These are phyloP conservation scores for Exophiala sp. DNA, from an alignment of 2,329 filamentous ascomycete genomes.

Conservation along the genomic window DNA sequence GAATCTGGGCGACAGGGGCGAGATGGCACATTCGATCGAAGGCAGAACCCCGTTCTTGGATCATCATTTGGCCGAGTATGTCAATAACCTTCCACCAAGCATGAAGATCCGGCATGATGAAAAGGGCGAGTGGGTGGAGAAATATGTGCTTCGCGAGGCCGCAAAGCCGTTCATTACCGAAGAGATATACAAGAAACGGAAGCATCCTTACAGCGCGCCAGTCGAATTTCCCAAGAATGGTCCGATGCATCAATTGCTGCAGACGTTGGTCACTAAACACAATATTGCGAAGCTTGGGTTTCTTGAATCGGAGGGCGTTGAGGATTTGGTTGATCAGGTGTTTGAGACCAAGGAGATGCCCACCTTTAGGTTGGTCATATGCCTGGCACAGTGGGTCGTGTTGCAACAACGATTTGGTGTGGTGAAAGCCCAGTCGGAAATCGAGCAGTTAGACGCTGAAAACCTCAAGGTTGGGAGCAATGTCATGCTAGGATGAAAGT, in stretches of 20 bases:
- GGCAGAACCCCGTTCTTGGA: conserved; percentile 34
- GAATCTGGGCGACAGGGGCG: conserved; percentile 44
- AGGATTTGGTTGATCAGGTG: conserved; percentile 36
- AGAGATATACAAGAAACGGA: conserved; percentile 50
- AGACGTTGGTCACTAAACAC: conserved; percentile 35
- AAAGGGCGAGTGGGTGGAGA: conserved; percentile 39
- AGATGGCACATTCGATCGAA: conserved; percentile 35
- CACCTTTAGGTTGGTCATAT: conserved; percentile 39
- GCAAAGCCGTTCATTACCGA: conserved; percentile 50
- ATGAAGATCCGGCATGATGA: conserved; percentile 35
- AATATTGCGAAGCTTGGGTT: conserved; percentile 42
- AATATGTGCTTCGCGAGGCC: conserved; percentile 53
- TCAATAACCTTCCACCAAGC: conserved; percentile 31
- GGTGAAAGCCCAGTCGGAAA: conserved; percentile 30
- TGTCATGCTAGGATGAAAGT: neutral
- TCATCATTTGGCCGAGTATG: conserved; percentile 34
- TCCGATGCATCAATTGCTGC: conserved; percentile 38
- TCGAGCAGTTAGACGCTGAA: neutral
- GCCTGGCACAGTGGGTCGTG: conserved; percentile 45
- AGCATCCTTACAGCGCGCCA: conserved; percentile 51
- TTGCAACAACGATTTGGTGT: conserved; percentile 44
- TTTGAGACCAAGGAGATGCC: conserved; percentile 38
- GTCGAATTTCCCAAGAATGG: conserved; percentile 41
- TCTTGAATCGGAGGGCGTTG: conserved; percentile 37
- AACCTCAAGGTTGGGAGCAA: neutral